Percentiles rank a stretch among this genome's conserved stretches.
These are phyloP conservation scores for Arthrobotrys pseudoclavata DNA, from an alignment of 2,329 filamentous ascomycete genomes.

Conservation along the genomic window DNA sequence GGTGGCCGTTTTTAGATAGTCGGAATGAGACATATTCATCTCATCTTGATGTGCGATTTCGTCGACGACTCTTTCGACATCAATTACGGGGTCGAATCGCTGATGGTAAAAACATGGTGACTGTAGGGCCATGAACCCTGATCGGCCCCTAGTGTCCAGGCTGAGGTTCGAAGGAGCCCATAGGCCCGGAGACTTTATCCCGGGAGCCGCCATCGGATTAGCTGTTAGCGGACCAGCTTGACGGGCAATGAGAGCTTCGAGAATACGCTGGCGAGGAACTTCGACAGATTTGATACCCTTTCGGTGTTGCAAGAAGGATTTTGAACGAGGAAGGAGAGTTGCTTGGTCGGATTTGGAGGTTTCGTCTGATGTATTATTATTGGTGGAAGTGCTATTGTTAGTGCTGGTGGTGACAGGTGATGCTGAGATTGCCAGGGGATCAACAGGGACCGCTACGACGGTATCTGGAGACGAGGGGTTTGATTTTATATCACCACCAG, in stretches of 20 bases:
- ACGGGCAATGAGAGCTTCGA: conserved; percentile 55
- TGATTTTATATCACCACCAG: conserved; percentile 48
- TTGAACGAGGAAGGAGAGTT: conserved; percentile 42
- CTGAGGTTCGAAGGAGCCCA: conserved; percentile 44
- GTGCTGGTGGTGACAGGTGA: conserved; percentile 28
- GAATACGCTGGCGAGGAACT: conserved; percentile 56
- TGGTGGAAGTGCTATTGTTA: neutral
- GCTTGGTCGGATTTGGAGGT: conserved; percentile 11
- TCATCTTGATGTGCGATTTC: conserved; percentile 84
- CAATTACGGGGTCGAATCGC: conserved; percentile 94
- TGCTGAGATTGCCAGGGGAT: conserved; percentile 24
- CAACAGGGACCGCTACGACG: conserved; percentile 38
- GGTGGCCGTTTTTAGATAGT: conserved; percentile 93
- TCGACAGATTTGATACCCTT: conserved; percentile 58
- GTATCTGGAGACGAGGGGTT: conserved; percentile 48
- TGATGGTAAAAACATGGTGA: conserved; percentile 99
- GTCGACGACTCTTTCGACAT: conserved; percentile 93
- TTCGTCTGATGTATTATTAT: neutral
- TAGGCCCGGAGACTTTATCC: conserved; percentile 36
- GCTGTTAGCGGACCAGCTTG: conserved; percentile 57
- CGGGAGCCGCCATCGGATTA: conserved; percentile 51
- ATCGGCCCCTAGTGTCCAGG: conserved; percentile 64
- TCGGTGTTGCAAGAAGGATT: conserved; percentile 56
- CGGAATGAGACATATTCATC: conserved; percentile 91
- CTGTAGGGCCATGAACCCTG: conserved; percentile 72